A percentile compares a stretch with the other conserved stretches of the same genome.
These are phyloP conservation scores for Melampsora larici-populina DNA, from an alignment of 1,284 basidiomycete genomes.

Conservation along the genomic window DNA sequence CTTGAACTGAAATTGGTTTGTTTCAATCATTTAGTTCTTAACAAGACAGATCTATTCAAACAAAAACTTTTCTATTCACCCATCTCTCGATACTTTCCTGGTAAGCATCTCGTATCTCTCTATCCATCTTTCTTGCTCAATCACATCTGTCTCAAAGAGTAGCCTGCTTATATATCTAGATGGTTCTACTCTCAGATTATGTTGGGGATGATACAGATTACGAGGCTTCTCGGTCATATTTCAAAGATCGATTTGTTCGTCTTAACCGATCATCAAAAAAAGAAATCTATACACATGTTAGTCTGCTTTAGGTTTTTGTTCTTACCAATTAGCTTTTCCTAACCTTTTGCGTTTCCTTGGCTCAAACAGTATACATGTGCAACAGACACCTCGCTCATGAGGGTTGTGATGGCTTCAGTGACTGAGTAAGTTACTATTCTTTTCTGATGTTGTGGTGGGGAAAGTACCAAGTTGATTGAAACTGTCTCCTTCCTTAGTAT, in stretches of 20 bases:
- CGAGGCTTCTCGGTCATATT: conserved; percentile 77
- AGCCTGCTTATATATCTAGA: conserved; percentile 1
- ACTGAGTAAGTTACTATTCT: conserved; percentile 40
- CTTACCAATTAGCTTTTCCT: neutral
- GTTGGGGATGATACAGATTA: conserved; percentile 60
- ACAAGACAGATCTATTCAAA: conserved; percentile 69
- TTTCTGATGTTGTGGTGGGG: neutral
- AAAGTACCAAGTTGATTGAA: neutral
- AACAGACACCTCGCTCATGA: conserved; percentile 83
- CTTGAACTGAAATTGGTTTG: neutral
- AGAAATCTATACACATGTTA: conserved; percentile 67
- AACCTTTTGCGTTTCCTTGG: neutral
- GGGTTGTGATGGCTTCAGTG: conserved; percentile 89
- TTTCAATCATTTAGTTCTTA: conserved; percentile 45
- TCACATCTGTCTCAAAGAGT: neutral
- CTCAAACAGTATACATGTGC: conserved; percentile 75
- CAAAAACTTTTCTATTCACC: conserved; percentile 75
- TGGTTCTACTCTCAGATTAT: conserved; percentile 49
- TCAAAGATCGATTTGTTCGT: conserved; percentile 76
- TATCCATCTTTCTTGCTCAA: neutral
- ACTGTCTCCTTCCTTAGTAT: neutral
- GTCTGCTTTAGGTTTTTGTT: neutral
- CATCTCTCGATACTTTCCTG: conserved; percentile 68
- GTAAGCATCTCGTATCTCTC: neutral
- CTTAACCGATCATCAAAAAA: conserved; percentile 79